Evolutionary conservation across 2,329 filamentous ascomycete species (phyloP), one percentile per base, ranked within the genome.

Genomic region (Fusarium tricinctum): DNA sequence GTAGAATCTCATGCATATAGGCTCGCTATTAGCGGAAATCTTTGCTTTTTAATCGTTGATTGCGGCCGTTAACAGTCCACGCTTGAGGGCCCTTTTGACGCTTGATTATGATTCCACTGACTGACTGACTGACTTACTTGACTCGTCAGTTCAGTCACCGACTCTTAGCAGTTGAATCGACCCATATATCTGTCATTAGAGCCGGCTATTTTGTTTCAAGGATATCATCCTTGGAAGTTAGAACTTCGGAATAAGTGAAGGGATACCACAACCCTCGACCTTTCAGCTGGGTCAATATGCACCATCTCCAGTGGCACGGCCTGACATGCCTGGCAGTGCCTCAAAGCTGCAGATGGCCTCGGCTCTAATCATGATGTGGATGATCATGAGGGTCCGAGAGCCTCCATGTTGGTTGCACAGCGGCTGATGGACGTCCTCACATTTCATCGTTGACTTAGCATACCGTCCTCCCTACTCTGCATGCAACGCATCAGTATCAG

Each of bases 271-370:
- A 66, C 64, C 65, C 65, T 68, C 54, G 65, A 68, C 64, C 59
- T 49, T 65, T 68, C 54, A 68, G 65, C 64, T 68, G 65, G 45
- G 46, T 66, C 65, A 68, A 68, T 65, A 48, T 65, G 50, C 65
- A 68, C 59, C 59, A 65, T 52, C 30, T 65, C 47, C 38, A 52
- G n/a, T 12, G 40, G 20, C 40, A 45, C 40, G 23, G 20, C 17
- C 35, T 38, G 8, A 17, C 15, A 13, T 20, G 20, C 17, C 35
- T 38, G 35, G 15, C 15, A 17, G 59, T 39, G 64, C 65, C 65
- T 56, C 65, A 55, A 56, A 68, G 53, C 64, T 68, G 64, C 65
- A 68, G 65, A 35, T 68, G 64, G 58, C 44, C 43, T 67, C 49
- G 58, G 42, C 49, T 60, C 44, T n/a, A 49, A 66, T 66, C 49